These are phyloP conservation scores for Pyrus pyrifolia DNA, from an alignment of 306 rosid genomes.

Conservation along the genomic window DNA sequence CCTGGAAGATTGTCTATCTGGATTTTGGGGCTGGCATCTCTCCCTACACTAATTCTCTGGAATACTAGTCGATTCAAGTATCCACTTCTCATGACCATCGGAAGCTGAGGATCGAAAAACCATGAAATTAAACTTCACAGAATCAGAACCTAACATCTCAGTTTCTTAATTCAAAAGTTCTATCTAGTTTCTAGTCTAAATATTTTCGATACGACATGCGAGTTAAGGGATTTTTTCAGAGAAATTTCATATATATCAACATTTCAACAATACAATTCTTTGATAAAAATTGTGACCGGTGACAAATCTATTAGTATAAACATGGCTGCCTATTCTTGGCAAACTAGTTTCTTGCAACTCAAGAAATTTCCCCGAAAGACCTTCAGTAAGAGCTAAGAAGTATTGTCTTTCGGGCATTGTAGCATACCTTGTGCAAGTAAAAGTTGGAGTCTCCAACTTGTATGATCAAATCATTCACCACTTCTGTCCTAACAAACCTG, in stretches of 20 bases:
- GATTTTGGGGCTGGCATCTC: slow-evolving; percentile 23
- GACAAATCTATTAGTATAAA: not conserved
- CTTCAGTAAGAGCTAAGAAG: not conserved
- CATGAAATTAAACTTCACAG: not conserved
- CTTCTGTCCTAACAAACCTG: slow-evolving; percentile 53
- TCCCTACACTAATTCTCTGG: slow-evolving; percentile 29
- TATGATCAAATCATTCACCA: slow-evolving; percentile 44
- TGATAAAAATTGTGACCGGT: not conserved
- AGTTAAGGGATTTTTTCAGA: no score
- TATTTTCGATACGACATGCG: not conserved
- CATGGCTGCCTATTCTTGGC: no score
- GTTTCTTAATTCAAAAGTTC: not conserved
- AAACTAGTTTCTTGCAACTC: not conserved
- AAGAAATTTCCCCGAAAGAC: not conserved
- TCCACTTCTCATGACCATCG: slow-evolving; percentile 72
- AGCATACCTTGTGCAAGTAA: slow-evolving; percentile 74
- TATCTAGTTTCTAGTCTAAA: not conserved
- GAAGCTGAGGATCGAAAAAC: slow-evolving; percentile 36
- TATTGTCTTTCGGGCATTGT: not conserved
- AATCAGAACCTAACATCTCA: not conserved
- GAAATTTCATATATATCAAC: not conserved
- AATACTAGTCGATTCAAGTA: slow-evolving; percentile 64
- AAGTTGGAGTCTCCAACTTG: slow-evolving; percentile 62
- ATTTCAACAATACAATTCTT: not conserved
- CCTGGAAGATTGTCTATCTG: slow-evolving; percentile 65